A percentile compares a stretch with the other conserved stretches of the same genome.
Evolutionary conservation across 192 early-diverging fungal species (phyloP).

Genomic region (Coemansia furcata): DNA sequence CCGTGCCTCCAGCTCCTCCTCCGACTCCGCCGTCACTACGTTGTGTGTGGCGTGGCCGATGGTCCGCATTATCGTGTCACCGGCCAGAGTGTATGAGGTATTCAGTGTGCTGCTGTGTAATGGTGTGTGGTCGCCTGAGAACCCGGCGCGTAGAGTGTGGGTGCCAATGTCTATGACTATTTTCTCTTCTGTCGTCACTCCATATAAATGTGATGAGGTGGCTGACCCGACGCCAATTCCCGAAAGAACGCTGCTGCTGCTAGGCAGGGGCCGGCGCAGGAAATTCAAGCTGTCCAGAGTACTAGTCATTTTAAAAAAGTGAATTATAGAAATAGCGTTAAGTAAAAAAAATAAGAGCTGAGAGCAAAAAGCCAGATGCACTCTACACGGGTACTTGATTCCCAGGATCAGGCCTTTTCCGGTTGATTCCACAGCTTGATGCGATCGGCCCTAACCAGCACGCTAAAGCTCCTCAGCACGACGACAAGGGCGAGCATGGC

Average conservation of each 20-base stretch:
- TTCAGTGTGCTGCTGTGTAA: conserved; percentile 52
- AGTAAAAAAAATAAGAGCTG: not conserved
- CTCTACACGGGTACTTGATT: not conserved
- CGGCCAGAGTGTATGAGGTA: not conserved
- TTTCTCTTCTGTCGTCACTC: conserved; percentile 68
- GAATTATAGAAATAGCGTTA: not conserved
- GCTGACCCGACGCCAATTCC: not conserved
- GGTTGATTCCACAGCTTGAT: conserved; percentile 14
- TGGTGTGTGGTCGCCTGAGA: conserved; percentile 80
- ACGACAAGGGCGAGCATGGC: conserved; percentile 41
- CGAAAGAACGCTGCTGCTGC: not conserved
- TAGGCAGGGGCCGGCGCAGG: not conserved
- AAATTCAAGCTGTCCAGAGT: not conserved
- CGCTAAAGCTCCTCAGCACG: conserved; percentile 37
- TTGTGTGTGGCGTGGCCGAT: not conserved
- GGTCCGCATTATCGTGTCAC: not conserved
- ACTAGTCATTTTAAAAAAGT: not conserved
- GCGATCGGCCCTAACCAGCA: conserved; percentile 30
- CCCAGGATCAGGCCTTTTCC: not conserved
- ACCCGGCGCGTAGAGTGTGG: conserved; percentile 77
- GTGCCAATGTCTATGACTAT: conserved; percentile 87
- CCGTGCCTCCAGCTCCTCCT: conserved; percentile 17
- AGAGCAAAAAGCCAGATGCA: not conserved
- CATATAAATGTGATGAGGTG: conserved; percentile 1
- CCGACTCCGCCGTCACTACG: not conserved